Conservation (phyloP, 78 protist genomes). For the Pigoraptor vietnamica region DNA sequence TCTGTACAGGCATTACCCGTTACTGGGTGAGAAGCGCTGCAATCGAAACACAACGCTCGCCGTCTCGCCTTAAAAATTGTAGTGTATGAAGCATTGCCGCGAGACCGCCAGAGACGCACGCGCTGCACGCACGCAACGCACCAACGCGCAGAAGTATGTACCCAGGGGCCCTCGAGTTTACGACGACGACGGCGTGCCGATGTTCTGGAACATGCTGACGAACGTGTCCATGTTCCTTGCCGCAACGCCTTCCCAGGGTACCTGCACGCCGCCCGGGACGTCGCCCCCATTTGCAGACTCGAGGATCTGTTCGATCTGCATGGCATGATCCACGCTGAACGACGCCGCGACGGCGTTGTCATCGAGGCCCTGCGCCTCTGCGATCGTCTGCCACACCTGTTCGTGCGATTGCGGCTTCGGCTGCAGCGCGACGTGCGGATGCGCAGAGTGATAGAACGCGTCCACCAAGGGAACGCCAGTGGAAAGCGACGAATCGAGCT, state of each 20-base stretch:
- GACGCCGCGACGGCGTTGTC: not conserved
- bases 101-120: not conserved
- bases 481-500: not conserved
- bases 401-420: not conserved
- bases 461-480: not conserved
- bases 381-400: not conserved
- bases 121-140: not conserved
- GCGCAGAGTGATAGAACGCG: not conserved
- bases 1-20: not conserved
- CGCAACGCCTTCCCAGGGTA: not conserved
- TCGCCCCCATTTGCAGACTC: not conserved
- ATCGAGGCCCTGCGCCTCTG: not conserved
- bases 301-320: no score
- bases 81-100: not conserved
- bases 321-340: no score
- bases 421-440: not conserved
- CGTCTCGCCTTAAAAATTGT: no score
- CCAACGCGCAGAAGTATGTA: not conserved
- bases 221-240: not conserved
- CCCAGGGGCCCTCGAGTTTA: not conserved
- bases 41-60: not conserved
- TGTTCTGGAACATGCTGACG: not conserved
- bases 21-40: not conserved
- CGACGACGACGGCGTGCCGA: not conserved
- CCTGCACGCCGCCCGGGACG: not conserved